Evolutionary conservation across 768 basidiomycete genomes (phyloP).

Genomic region (Phylloporus rhodoxanthus): DNA sequence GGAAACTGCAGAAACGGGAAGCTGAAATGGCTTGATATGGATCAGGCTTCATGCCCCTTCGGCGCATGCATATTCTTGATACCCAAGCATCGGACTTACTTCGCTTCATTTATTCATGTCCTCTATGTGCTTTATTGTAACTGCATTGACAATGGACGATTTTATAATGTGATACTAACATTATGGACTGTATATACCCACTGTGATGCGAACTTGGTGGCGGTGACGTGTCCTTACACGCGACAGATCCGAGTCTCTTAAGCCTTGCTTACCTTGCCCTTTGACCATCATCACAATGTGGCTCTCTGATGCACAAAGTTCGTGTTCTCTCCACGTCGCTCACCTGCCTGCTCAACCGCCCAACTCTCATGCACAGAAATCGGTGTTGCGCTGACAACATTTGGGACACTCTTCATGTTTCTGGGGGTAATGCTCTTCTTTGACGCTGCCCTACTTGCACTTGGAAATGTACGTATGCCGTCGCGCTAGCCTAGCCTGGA

Average conservation of each 20-base stretch:
- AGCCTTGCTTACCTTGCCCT: background rate
- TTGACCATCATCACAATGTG: slow-evolving; percentile 33
- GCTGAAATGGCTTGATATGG: background rate
- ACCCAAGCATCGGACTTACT: slow-evolving; percentile 16
- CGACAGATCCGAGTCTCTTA: background rate
- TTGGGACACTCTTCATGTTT: slow-evolving; percentile 93
- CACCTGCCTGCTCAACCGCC: background rate
- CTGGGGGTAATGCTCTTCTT: slow-evolving; percentile 95
- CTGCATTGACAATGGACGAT: slow-evolving; percentile 16
- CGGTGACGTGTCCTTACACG: slow-evolving; percentile 20
- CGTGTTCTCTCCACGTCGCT: slow-evolving; percentile 2
- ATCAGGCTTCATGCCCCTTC: background rate
- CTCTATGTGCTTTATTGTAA: slow-evolving; percentile 27
- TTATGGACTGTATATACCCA: background rate
- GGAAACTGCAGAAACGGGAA: slow-evolving; percentile 32
- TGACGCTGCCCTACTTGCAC: slow-evolving; percentile 88
- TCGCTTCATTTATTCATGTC: slow-evolving; percentile 20
- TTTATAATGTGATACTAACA: slow-evolving; percentile 8
- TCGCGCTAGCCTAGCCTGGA: background rate
- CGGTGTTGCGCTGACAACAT: slow-evolving; percentile 93
- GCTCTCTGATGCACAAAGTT: slow-evolving; percentile 50
- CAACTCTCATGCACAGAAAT: slow-evolving; percentile 57
- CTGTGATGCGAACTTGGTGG: slow-evolving; percentile 6
- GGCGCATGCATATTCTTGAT: slow-evolving; percentile 13
- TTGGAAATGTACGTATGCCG: slow-evolving; percentile 79